Evolutionary conservation across 495 filamentous ascomycete genomes (phyloP).

Genomic region (Xylaria cubensis): DNA sequence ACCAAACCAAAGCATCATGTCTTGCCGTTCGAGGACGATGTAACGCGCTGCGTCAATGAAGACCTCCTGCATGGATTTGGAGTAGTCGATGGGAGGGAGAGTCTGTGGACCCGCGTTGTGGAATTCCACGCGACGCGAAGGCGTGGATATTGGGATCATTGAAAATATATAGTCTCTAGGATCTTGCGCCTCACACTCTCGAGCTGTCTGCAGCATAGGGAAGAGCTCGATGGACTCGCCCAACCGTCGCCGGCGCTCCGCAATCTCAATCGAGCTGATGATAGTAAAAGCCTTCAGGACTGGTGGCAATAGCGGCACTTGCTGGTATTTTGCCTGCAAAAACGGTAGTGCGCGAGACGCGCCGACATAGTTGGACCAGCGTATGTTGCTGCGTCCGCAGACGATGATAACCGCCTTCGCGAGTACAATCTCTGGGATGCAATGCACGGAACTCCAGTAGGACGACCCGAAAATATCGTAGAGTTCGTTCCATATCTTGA

Average conservation of each 20-base stretch:
- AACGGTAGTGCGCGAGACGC: constrained; percentile 30
- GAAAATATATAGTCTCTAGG: constrained; percentile 32
- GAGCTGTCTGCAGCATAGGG: constrained; percentile 34
- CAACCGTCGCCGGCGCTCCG: constrained; percentile 25
- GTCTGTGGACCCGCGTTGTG: constrained; percentile 31
- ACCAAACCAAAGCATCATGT: neutral
- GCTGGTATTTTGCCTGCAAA: constrained; percentile 19
- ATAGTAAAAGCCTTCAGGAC: constrained; percentile 19
- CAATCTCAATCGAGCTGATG: constrained; percentile 29
- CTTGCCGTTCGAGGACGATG: neutral
- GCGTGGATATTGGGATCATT: constrained; percentile 31
- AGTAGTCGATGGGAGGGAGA: constrained; percentile 32
- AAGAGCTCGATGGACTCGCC: constrained; percentile 32
- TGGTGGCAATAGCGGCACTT: neutral
- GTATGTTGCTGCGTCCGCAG: constrained; percentile 34
- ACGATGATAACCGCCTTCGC: constrained; percentile 30
- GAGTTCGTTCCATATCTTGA: constrained; percentile 22
- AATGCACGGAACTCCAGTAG: constrained; percentile 33
- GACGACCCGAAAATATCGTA: constrained; percentile 29
- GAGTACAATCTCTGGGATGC: constrained; percentile 34
- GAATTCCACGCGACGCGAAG: constrained; percentile 14
- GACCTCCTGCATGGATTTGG: constrained; percentile 29
- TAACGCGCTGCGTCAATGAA: neutral
- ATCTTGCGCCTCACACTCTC: constrained; percentile 28
- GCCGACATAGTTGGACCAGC: constrained; percentile 30